Evolutionary conservation across 441 rosid genomes (phyloP).

Genomic region (Aquilaria agallochum): DNA sequence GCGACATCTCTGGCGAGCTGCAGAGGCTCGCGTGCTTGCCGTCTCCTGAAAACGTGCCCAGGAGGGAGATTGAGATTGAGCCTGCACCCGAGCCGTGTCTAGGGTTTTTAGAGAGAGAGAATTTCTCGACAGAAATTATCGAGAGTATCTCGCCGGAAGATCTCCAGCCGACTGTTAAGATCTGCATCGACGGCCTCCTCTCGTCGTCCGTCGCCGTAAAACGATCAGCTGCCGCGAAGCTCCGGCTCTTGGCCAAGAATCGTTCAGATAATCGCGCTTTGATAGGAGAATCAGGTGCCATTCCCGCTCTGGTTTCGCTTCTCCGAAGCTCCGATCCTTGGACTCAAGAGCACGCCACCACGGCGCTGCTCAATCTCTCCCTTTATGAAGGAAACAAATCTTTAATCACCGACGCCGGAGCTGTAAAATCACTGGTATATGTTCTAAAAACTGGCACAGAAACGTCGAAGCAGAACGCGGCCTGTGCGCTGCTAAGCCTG

Average conservation of each 20-base stretch:
- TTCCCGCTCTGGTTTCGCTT: slow-evolving; percentile 71
- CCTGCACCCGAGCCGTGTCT: slow-evolving; percentile 69
- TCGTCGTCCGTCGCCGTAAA: slow-evolving; percentile 66
- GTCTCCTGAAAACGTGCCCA: slow-evolving; percentile 28
- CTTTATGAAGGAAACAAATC: slow-evolving; percentile 67
- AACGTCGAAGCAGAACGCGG: slow-evolving; percentile 88
- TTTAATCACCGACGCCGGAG: slow-evolving; percentile 61
- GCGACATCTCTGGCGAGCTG: slow-evolving; percentile 90
- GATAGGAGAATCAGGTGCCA: slow-evolving; percentile 91
- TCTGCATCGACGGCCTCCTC: slow-evolving; percentile 72
- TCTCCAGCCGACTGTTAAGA: slow-evolving; percentile 86
- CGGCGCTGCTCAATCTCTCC: slow-evolving; percentile 82
- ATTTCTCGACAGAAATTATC: slow-evolving; percentile 83
- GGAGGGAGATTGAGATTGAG: slow-evolving; percentile 19
- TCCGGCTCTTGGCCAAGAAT: slow-evolving; percentile 81
- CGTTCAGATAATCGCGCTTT: slow-evolving; percentile 73
- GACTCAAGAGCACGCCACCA: slow-evolving; percentile 93
- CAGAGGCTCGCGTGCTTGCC: slow-evolving; percentile 73
- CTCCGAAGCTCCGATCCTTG: slow-evolving; percentile 78
- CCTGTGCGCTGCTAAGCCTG: slow-evolving; percentile 78
- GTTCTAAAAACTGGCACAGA: slow-evolving; percentile 87
- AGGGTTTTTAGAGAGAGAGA: slow-evolving; percentile 79
- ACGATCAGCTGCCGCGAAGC: slow-evolving; percentile 88
- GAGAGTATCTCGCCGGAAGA: slow-evolving; percentile 95
- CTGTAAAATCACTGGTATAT: slow-evolving; percentile 71